Conservation (phyloP, 345 rosid genomes). For the Eucalyptus lansdowneana region DNA sequence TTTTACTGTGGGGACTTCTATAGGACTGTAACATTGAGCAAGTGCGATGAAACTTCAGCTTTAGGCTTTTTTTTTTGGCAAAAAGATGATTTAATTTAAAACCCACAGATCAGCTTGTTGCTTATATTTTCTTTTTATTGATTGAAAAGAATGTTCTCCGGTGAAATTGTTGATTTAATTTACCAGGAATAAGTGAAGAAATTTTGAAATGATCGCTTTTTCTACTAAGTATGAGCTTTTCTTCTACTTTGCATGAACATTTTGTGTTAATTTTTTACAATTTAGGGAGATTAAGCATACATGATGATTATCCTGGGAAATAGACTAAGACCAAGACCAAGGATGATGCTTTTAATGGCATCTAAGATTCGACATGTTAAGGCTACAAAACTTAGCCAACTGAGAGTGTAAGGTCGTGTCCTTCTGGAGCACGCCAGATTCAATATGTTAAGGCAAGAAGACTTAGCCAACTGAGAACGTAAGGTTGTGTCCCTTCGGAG, state of each 20-base stretch:
- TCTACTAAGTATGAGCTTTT: neutral
- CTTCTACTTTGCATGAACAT: neutral
- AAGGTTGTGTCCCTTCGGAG: neutral
- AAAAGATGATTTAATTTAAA: neutral
- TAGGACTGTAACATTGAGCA: neutral
- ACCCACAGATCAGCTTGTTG: neutral
- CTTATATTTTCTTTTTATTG: neutral
- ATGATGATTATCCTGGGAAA: neutral
- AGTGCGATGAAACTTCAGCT: neutral
- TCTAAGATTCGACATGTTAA: neutral
- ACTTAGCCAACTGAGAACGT: neutral
- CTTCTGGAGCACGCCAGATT: neutral
- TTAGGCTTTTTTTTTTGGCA: neutral
- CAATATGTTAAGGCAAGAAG: neutral
- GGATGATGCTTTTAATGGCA: neutral
- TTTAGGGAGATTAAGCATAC: neutral
- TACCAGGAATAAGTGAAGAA: neutral
- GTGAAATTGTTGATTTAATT: neutral
- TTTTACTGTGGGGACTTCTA: neutral
- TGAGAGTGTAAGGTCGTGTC: neutral
- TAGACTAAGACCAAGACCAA: neutral
- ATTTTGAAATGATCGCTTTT: neutral
- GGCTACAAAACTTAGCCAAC: neutral
- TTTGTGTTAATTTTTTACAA: neutral
- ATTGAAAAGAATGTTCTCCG: neutral